Evolutionary conservation across 1,284 basidiomycete species (phyloP).

Genomic region (Neotropicomus parvogracilis): DNA sequence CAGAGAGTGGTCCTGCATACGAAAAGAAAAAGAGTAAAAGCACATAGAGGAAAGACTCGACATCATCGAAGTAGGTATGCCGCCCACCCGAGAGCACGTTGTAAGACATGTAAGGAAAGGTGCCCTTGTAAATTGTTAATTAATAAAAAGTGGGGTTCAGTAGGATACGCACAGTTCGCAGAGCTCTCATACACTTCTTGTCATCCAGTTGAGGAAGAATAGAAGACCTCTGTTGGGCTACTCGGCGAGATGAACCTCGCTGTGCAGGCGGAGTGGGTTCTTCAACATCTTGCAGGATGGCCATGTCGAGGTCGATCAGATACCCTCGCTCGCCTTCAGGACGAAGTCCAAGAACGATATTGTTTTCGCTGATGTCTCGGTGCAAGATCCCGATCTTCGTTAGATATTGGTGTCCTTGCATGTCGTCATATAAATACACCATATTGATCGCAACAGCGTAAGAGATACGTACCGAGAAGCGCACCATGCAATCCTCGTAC

Average conservation of each 20-base stretch:
- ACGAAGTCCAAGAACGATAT: too few relatives aligned
- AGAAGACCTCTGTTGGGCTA: too few relatives aligned
- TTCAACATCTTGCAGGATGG: not conserved
- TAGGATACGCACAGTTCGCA: not conserved
- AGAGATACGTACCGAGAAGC: constrained; percentile 6
- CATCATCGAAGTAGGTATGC: constrained; percentile 1
- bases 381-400: constrained; percentile 13
- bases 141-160: too few relatives aligned
- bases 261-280: too few relatives aligned
- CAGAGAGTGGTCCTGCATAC: too few relatives aligned
- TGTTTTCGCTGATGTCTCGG: too few relatives aligned
- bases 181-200: not conserved
- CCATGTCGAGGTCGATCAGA: too few relatives aligned
- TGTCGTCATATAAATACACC: not conserved
- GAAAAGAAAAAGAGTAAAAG: constrained; percentile 4
- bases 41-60: constrained; percentile 3
- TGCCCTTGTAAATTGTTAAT: constrained; percentile 1
- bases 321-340: too few relatives aligned
- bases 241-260: too few relatives aligned
- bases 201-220: not conserved
- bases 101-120: too few relatives aligned
- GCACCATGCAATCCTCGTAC: constrained; percentile 11
- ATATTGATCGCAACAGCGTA: not conserved
- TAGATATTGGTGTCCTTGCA: too few relatives aligned
- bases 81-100: not conserved